phyloP scores from a whole-genome alignment of 495 filamentous ascomycete genomes.

The Aspergillus indologenus region DNA sequence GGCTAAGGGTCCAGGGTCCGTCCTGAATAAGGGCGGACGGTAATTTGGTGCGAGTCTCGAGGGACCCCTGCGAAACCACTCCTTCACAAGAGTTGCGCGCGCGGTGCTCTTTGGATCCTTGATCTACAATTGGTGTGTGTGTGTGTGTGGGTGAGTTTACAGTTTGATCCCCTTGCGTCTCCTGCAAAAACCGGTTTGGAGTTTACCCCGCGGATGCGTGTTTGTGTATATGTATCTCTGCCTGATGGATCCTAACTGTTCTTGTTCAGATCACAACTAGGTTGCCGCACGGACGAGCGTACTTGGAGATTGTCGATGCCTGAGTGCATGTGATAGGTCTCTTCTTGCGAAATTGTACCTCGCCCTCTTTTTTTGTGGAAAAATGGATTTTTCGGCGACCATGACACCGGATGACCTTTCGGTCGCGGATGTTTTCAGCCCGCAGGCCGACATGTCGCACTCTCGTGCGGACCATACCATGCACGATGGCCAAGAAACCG shows the following conservation, averaged over 20 bases:
- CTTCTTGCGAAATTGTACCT: constrained; percentile 1
- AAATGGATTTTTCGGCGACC: constrained; percentile 25
- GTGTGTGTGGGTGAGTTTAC: too few relatives aligned
- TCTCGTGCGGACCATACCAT: constrained; percentile 24
- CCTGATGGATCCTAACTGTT: neutral
- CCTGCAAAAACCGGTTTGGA: neutral
- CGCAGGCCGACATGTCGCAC: constrained; percentile 40
- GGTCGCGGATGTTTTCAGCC: constrained; percentile 46
- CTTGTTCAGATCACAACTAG: neutral
- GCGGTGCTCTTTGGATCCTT: neutral
- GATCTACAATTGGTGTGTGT: neutral
- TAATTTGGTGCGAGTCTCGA: constrained; percentile 33
- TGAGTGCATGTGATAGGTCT: constrained; percentile 23
- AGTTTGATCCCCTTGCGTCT: constrained; percentile 1
- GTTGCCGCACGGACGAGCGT: constrained; percentile 9
- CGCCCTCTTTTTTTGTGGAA: neutral
- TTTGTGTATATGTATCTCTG: constrained; percentile 3
- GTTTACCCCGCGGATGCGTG: neutral
- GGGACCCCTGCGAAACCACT: neutral
- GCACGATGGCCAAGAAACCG: constrained; percentile 24
- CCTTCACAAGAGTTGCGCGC: neutral
- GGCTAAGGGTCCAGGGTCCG: constrained; percentile 56
- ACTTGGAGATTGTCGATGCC: constrained; percentile 20
- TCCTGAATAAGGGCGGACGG: constrained; percentile 60
- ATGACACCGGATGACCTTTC: constrained; percentile 36